Conservation (phyloP, 352 stramenopile genomes). For the Phytophthora hibernalis region DNA sequence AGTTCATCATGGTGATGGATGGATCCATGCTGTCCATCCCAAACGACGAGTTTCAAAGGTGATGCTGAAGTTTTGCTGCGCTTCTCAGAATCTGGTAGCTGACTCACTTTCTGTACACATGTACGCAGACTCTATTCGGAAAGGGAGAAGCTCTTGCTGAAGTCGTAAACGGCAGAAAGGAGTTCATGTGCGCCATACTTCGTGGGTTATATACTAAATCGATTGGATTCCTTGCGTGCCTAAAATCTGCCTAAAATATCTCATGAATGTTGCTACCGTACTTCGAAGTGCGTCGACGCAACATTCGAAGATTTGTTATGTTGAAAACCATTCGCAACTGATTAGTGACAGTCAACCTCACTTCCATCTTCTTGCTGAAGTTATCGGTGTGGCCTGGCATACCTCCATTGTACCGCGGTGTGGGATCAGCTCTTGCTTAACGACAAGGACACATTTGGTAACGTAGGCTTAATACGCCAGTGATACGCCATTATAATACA, state of each 20-base stretch:
- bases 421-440: constrained; percentile 1
- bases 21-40: constrained; percentile 85
- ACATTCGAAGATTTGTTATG: too few species aligned
- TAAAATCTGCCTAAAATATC: too few species aligned
- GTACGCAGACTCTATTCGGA: constrained; percentile 46
- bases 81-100: not conserved
- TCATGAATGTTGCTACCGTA: too few species aligned
- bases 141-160: constrained; percentile 39
- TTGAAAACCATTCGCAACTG: too few species aligned
- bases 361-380: too few species aligned
- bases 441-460: not conserved
- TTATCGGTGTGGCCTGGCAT: too few species aligned
- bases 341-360: too few species aligned
- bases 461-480: not conserved
- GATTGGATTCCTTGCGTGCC: too few species aligned
- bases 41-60: constrained; percentile 81
- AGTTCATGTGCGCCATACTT: constrained; percentile 1
- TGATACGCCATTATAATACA: too few species aligned
- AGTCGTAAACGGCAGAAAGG: constrained; percentile 18
- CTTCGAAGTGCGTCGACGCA: too few species aligned
- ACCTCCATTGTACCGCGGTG: too few species aligned
- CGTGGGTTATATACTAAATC: constrained; percentile 27
- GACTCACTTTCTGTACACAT: not conserved
- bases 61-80: not conserved
- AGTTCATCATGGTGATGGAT: constrained; percentile 91